Conservation (phyloP, 371 early-diverging fungal genomes). For the Coemansia sp. region DNA sequence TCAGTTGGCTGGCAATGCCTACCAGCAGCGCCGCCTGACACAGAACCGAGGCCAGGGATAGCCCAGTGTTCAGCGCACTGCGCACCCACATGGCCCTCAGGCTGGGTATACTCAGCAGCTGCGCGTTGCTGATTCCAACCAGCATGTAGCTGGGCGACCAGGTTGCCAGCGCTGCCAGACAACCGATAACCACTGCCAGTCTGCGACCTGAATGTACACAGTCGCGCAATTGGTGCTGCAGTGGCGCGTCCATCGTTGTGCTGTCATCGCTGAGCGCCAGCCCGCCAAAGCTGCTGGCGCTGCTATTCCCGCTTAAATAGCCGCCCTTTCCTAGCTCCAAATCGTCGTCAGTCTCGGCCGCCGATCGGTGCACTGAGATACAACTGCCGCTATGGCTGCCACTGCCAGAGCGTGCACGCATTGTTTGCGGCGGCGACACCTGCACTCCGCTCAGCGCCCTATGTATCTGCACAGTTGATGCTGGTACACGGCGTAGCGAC, state of each 20-base stretch:
- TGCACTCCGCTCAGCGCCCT: too few relatives aligned
- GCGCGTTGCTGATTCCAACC: not conserved
- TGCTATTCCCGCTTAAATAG: conserved; percentile 2
- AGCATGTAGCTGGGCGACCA: conserved; percentile 1
- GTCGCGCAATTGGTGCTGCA: not conserved
- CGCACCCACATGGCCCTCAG: conserved; percentile 6
- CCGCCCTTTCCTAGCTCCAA: not conserved
- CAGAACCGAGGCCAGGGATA: conserved; percentile 9
- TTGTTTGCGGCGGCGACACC: too few relatives aligned
- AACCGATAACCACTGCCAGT: conserved; percentile 3
- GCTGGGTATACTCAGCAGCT: not conserved
- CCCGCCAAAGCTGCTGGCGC: conserved; percentile 1
- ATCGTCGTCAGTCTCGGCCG: conserved; percentile 1
- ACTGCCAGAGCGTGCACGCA: not conserved
- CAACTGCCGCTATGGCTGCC: not conserved
- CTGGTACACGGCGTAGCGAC: not conserved
- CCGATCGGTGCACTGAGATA: not conserved
- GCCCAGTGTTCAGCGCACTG: conserved; percentile 2
- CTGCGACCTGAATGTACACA: not conserved
- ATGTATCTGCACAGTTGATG: not conserved
- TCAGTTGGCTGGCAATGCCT: not conserved
- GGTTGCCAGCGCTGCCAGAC: conserved; percentile 3
- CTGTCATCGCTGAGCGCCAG: not conserved
- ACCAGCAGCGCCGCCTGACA: conserved; percentile 15
- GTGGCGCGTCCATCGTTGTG: not conserved